Base-by-base conservation (phyloP, 2,329 filamentous ascomycete genomes). In the Eutypella sp. region DNA sequence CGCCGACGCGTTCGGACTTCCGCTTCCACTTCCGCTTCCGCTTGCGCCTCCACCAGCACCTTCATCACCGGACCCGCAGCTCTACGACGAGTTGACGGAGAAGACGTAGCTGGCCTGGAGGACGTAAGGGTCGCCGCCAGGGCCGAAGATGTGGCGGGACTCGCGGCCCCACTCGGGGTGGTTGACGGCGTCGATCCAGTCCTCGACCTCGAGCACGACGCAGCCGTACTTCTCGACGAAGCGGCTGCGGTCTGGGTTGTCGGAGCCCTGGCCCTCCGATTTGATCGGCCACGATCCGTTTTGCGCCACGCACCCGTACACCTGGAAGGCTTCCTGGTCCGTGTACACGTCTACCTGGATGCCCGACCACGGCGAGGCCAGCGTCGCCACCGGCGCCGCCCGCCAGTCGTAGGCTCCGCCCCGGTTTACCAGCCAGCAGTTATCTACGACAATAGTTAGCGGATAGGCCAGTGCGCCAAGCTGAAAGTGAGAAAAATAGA, bases 121-220 rank as follows among this genome's bases (percentile, higher is more conserved):
- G n/a, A 80, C 73, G 59, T 81, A 84, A 3, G 79, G 78, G 50
- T 76, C 75, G 45, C 71, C 79, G 8, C 74, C 79, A 1, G 82
- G 82, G 24, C 67, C 73, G 56, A 69, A 84, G 48, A 85, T 69
- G 59, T 85, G 81, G 67, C 76, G 82, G 44, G 60, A 61, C 40
- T 73, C 67, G 45, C 91, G 79, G 48, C 82, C 82, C 92, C 92
- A 96, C 66, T 89, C 80, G 0, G 91, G 91, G 57, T 95, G 80
- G 69, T 96, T 96, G 69, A 97, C 93, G 22, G 78, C 90, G 63
- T 95, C 91, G 60, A 96, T 95, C 80, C 83, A 96, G 65, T 93
- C 90, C 74, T 96, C 81, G 11, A 93, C 88, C 71, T 96, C 92
- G 66, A 96, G 78, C 41, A 96, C 92, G 22, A 96, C 61, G 66